These are phyloP conservation scores for Mortierella sp. DNA, from an alignment of 371 early-diverging fungal species.

Conservation along the genomic window DNA sequence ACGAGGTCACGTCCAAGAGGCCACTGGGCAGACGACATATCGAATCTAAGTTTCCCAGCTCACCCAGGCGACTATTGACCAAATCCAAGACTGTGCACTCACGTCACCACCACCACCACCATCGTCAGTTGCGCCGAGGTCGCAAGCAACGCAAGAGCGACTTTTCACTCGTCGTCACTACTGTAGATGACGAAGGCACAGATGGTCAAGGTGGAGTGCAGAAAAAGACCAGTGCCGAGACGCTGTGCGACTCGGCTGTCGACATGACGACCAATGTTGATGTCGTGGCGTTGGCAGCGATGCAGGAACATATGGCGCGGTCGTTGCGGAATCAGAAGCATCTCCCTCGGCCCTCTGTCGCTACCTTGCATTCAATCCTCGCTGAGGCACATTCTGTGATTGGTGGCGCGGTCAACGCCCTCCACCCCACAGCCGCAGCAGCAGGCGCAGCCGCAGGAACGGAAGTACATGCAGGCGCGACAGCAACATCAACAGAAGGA, in stretches of 20 bases:
- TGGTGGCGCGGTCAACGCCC: background rate
- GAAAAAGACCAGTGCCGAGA: constrained; percentile 12
- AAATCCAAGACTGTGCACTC: background rate
- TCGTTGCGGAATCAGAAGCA: constrained; percentile 18
- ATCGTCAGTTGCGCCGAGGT: background rate
- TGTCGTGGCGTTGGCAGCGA: constrained; percentile 19
- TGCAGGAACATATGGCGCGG: constrained; percentile 29
- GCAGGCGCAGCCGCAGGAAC: no score
- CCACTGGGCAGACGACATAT: background rate
- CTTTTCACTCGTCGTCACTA: background rate
- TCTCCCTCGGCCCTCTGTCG: constrained; percentile 23
- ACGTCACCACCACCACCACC: background rate
- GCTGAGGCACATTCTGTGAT: constrained; percentile 32
- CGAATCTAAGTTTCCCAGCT: background rate
- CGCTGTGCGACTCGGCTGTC: constrained; percentile 36
- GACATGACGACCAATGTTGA: constrained; percentile 28
- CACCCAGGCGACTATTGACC: background rate
- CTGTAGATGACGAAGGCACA: background rate
- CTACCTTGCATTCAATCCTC: constrained; percentile 33
- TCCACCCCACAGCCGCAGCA: no score
- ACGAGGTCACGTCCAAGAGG: background rate
- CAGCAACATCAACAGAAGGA: background rate
- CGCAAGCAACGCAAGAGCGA: background rate
- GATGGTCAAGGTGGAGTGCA: background rate
- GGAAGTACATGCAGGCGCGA: no score